Evolutionary conservation across 257 asterid species (phyloP).

Genomic region (Mentha longifolia): DNA sequence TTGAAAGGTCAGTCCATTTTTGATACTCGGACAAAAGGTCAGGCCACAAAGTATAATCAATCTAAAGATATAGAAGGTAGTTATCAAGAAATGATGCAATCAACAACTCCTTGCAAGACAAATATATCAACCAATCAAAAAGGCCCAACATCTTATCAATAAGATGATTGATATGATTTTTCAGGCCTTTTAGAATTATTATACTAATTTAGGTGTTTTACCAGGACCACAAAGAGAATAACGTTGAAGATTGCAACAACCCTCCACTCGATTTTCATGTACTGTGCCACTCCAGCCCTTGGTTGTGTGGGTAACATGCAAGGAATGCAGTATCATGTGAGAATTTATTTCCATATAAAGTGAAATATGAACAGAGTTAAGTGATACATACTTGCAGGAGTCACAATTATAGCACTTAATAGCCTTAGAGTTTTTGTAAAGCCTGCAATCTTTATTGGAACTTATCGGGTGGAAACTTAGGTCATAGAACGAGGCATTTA

Average conservation of each 20-base stretch:
- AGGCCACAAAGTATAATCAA: no score
- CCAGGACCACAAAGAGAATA: slow-evolving; percentile 78
- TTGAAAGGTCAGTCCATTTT: no score
- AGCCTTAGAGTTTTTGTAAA: slow-evolving; percentile 71
- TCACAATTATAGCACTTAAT: slow-evolving; percentile 86
- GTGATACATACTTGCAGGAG: slow-evolving; percentile 78
- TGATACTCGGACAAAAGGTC: no score
- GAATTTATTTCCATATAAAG: slow-evolving; percentile 21
- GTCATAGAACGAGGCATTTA: slow-evolving; percentile 81
- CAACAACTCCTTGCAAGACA: neutral
- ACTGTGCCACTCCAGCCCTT: slow-evolving; percentile 97
- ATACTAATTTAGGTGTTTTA: slow-evolving; percentile 35
- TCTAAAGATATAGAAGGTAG: neutral
- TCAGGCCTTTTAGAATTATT: neutral
- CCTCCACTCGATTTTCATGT: slow-evolving; percentile 97
- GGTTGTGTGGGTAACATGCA: slow-evolving; percentile 22
- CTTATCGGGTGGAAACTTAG: slow-evolving; percentile 79
- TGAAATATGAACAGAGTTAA: slow-evolving; percentile 2
- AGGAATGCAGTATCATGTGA: slow-evolving; percentile 18
- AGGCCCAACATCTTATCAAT: neutral
- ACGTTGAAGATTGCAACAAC: slow-evolving; percentile 87
- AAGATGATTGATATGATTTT: neutral
- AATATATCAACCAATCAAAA: no score
- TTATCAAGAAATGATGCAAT: neutral
- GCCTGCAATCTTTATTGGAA: slow-evolving; percentile 76